Conservation (phyloP, 495 filamentous ascomycete species). For the Choiromyces venosus region DNA sequence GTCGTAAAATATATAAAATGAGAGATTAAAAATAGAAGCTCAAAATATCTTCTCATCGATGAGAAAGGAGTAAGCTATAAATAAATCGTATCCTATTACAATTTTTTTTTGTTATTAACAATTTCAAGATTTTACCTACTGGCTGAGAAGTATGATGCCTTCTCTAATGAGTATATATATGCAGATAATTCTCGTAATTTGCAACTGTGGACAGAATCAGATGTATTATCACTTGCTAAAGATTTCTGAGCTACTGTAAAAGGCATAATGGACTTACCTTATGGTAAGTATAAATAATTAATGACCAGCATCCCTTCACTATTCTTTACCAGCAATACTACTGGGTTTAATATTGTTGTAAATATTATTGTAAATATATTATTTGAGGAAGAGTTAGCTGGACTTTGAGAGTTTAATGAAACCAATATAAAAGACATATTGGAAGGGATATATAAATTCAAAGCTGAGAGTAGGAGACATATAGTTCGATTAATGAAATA, state of each 20-base stretch:
- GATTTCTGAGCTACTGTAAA: slow-evolving; percentile 11
- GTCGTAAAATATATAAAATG: neutral
- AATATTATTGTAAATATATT: slow-evolving; percentile 2
- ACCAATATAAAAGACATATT: neutral
- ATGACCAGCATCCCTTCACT: slow-evolving; percentile 11
- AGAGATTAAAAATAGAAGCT: neutral
- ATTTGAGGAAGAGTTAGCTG: neutral
- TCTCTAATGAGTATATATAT: slow-evolving; percentile 5
- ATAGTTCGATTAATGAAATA: neutral
- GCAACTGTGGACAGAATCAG: neutral
- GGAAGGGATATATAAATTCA: neutral
- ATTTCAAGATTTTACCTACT: slow-evolving; percentile 8
- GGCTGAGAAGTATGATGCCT: slow-evolving; percentile 10
- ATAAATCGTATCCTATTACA: no score
- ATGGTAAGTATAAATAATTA: slow-evolving; percentile 8
- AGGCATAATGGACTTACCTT: neutral
- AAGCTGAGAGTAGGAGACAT: neutral
- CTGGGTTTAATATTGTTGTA: no score
- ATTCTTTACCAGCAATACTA: neutral
- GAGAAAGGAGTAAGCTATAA: slow-evolving; percentile 11
- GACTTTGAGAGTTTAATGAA: slow-evolving; percentile 7
- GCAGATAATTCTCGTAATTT: slow-evolving; percentile 1
- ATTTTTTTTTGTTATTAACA: neutral
- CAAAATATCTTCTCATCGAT: neutral
- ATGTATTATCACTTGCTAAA: neutral